These are phyloP conservation scores for Triangularia verruculosa DNA, from an alignment of 2,329 filamentous ascomycete species.

Conservation along the genomic window DNA sequence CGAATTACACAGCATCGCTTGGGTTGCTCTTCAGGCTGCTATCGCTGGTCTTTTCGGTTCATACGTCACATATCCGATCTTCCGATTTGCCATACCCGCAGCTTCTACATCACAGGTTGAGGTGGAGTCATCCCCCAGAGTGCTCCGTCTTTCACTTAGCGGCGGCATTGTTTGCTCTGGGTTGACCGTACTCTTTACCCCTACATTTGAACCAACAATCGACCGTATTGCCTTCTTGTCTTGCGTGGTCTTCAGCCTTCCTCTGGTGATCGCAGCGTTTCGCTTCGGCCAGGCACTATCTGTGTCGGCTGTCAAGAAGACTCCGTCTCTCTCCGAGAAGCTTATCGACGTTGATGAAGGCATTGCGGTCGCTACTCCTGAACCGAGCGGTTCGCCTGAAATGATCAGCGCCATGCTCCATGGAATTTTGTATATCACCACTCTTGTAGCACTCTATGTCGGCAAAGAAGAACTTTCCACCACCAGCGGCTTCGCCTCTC, in stretches of 20 bases:
- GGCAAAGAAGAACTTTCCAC: not conserved
- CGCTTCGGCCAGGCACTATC: constrained; percentile 10
- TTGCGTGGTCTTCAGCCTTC: constrained; percentile 16
- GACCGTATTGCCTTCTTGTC: constrained; percentile 11
- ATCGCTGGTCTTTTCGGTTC: constrained; percentile 7
- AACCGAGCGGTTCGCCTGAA: not conserved
- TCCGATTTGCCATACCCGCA: not conserved
- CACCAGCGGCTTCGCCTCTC: not conserved
- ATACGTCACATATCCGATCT: constrained; percentile 8
- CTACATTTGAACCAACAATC: constrained; percentile 8
- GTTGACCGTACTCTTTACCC: constrained; percentile 11
- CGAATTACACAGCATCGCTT: constrained; percentile 16
- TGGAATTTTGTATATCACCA: not conserved
- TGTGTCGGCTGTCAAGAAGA: not conserved
- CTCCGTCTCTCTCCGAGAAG: not conserved
- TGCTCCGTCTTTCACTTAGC: constrained; percentile 8
- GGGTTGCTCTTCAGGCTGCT: constrained; percentile 15
- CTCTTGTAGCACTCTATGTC: not conserved
- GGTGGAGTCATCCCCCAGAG: not conserved
- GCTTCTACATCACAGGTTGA: not conserved
- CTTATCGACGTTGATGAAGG: not conserved
- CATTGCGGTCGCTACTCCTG: not conserved
- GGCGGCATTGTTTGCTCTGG: constrained; percentile 16
- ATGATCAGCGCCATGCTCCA: not conserved
- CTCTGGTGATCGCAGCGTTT: constrained; percentile 11